Evolutionary conservation across 352 stramenopile genomes (phyloP).

Genomic region (Pythium rishiriense): DNA sequence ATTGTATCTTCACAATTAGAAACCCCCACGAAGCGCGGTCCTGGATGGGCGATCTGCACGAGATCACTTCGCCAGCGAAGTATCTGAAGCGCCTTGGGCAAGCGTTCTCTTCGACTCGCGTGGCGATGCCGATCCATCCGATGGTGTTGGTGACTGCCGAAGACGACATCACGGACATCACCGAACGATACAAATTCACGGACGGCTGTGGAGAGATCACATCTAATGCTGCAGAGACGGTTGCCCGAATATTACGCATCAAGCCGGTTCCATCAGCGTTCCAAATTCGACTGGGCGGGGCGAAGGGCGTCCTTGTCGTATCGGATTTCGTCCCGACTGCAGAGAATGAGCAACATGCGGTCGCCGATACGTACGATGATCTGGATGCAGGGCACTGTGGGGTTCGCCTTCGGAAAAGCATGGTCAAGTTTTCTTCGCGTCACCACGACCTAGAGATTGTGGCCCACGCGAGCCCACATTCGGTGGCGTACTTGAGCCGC

Average conservation of each 20-base stretch:
- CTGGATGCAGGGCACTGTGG: not conserved
- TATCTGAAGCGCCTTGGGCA: conserved; percentile 80
- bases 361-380: not conserved
- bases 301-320: conserved; percentile 75
- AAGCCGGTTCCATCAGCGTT: conserved; percentile 56
- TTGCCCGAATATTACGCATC: conserved; percentile 45
- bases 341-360: not conserved
- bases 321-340: conserved; percentile 31
- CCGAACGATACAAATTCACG: conserved; percentile 50
- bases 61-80: conserved; percentile 57
- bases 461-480: conserved; percentile 42
- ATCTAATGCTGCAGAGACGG: conserved; percentile 30
- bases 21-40: conserved; percentile 46
- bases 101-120: conserved; percentile 68
- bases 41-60: conserved; percentile 65
- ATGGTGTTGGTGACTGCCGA: conserved; percentile 44
- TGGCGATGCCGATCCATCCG: conserved; percentile 46
- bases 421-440: conserved; percentile 66
- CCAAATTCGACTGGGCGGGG: conserved; percentile 71
- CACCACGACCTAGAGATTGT: conserved; percentile 77
- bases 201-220: conserved; percentile 76
- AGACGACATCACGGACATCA: conserved; percentile 45
- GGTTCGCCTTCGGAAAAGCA: conserved; percentile 56
- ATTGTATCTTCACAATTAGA: conserved; percentile 65
- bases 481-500: conserved; percentile 65